Base-by-base conservation (phyloP, 2,329 filamentous ascomycete genomes). In the Chaetomiaceae sp. region DNA sequence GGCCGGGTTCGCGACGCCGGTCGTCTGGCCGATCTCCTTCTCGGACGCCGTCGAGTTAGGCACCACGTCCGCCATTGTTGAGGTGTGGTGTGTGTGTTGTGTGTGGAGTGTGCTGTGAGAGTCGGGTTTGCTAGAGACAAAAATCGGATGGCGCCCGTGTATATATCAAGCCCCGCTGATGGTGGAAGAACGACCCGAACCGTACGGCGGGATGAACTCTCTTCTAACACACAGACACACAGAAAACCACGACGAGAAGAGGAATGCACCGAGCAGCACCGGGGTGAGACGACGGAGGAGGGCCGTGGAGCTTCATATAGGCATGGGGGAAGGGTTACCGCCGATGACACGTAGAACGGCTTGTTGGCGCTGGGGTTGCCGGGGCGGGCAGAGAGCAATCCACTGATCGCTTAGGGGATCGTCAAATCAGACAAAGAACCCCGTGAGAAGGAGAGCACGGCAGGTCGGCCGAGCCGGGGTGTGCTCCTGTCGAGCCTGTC, bases 11-110 rank as follows among this genome's bases (percentile, higher is more conserved):
- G 49, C 30, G 11, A 47, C 24, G 27, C 47, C 49, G 11, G 54
- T 54, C 24, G 53, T 48, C n/a, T 52, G 41, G 38, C 42, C 48
- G n/a, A 45, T 35, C 9, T 56, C 49, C 50, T 58, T 55, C 42
- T 54, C 54, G 20, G 34, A 27, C 18, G 37, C 22, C 24, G 24
- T 20, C 3, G 35, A 4, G 38, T 48, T 38, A n/a, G n/a, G n/a
- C 34, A 41, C 24, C 8, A 45, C 35, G 33, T 50, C 51, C 32
- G 51, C 51, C 53, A 55, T 55, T 49, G 38, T 46, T n/a, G n/a
- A n/a, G n/a, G n/a, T n/a, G n/a, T n/a, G n/a, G 39, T 27, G 19
- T 26, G 2, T 47, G 27, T 36, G 4, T n/a, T 38, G 30, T 18
- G 15, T 18, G 26, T 32, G 17, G 7, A 33, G n/a, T 8, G n/a